Evolutionary conservation across 2,329 filamentous ascomycete genomes (phyloP).

Genomic region (Aspergillus neoniger): DNA sequence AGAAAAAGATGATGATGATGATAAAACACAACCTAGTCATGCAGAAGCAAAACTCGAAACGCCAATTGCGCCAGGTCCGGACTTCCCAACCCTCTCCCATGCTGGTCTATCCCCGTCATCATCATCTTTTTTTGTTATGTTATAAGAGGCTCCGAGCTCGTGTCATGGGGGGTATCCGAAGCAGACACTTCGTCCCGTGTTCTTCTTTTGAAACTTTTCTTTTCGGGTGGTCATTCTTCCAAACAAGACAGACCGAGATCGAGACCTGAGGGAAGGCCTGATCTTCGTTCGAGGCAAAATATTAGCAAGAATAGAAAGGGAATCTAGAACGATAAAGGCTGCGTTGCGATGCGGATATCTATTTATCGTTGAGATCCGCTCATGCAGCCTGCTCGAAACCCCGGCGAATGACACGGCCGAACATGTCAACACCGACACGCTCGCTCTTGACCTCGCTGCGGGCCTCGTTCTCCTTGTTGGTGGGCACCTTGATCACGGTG

Average conservation of each 20-base stretch:
- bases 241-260: conserved; percentile 12
- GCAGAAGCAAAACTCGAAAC: conserved; percentile 28
- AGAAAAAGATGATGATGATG: conserved; percentile 16
- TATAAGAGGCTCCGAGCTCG: conserved; percentile 17
- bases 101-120: conserved; percentile 23
- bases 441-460: conserved; percentile 94
- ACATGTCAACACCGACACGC: conserved; percentile 67
- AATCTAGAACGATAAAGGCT: conserved; percentile 13
- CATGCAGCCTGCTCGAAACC: conserved; percentile 81
- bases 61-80: conserved; percentile 31
- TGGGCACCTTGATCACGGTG: conserved; percentile 70
- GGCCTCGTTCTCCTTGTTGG: conserved; percentile 96
- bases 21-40: conserved; percentile 21
- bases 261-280: neutral
- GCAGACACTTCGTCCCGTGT: conserved; percentile 11
- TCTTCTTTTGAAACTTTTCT: conserved; percentile 4
- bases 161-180: conserved; percentile 10
- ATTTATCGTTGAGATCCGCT: conserved; percentile 16
- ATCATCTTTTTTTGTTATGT: conserved; percentile 17
- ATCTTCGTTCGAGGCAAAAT: conserved; percentile 15
- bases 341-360: neutral
- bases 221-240: neutral
- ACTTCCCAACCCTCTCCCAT: conserved; percentile 25
- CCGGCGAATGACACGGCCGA: conserved; percentile 70
- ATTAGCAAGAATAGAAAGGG: conserved; percentile 20